These are phyloP conservation scores for Neurospora terricola DNA, from an alignment of 495 filamentous ascomycete genomes.

Conservation along the genomic window DNA sequence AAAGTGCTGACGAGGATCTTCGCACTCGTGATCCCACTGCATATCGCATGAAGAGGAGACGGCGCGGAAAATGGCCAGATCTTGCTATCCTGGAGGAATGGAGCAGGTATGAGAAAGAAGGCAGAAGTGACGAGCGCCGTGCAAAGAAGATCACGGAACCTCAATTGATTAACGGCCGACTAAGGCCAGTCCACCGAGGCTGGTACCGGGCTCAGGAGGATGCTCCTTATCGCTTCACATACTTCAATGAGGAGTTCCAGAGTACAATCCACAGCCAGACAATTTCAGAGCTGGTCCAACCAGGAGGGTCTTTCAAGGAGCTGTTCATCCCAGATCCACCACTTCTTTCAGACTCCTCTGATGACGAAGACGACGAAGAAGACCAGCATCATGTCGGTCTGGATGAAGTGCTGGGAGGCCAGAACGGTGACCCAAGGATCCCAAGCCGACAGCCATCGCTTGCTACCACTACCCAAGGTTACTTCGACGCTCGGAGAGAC, in stretches of 20 bases:
- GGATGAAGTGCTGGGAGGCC: conserved; percentile 14
- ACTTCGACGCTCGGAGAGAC: conserved; percentile 12
- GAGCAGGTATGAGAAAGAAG: conserved; percentile 85
- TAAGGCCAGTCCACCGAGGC: conserved; percentile 56
- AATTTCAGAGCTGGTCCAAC: conserved; percentile 82
- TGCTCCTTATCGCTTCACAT: conserved; percentile 88
- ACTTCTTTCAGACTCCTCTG: conserved; percentile 43
- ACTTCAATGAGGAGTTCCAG: conserved; percentile 94
- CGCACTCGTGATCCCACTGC: conserved; percentile 16
- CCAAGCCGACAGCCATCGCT: conserved; percentile 27
- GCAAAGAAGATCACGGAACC: conserved; percentile 91
- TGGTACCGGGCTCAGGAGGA: conserved; percentile 91
- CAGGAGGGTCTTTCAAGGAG: conserved; percentile 70
- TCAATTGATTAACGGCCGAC: conserved; percentile 75
- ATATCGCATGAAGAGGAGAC: conserved; percentile 38
- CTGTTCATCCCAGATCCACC: conserved; percentile 59
- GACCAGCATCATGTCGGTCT: conserved; percentile 14
- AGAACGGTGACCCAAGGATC: conserved; percentile 18
- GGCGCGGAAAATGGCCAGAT: conserved; percentile 46
- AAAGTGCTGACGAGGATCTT: conserved; percentile 69
- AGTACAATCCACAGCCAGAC: conserved; percentile 93
- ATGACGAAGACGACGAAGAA: conserved; percentile 50
- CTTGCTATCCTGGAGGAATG: conserved; percentile 77
- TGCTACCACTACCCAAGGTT: conserved; percentile 16
- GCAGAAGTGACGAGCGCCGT: conserved; percentile 73